Evolutionary conservation across 2,329 filamentous ascomycete species (phyloP).

Genomic region (Didymosphaeria variabile): DNA sequence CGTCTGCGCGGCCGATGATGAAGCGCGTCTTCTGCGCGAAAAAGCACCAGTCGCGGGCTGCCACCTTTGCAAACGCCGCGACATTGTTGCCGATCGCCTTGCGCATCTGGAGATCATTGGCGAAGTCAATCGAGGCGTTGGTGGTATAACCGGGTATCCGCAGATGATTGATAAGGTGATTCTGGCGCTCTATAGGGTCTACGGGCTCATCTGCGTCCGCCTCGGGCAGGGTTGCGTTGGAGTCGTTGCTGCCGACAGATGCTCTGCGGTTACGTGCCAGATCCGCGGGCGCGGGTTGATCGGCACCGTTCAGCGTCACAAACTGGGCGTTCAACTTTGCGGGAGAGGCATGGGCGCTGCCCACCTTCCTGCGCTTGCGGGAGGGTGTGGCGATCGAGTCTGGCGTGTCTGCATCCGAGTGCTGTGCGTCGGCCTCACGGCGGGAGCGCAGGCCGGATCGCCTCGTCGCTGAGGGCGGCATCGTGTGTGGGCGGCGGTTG

Average conservation of each 20-base stretch:
- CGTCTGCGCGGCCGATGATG: conserved; percentile 72
- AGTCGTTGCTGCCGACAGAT: conserved; percentile 54
- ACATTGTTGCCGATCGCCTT: conserved; percentile 55
- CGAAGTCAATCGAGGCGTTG: conserved; percentile 66
- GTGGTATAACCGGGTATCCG: conserved; percentile 58
- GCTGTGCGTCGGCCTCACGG: conserved; percentile 43
- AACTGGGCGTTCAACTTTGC: conserved; percentile 23
- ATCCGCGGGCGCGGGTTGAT: conserved; percentile 32
- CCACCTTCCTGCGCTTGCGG: conserved; percentile 57
- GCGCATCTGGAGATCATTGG: conserved; percentile 58
- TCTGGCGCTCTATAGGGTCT: conserved; percentile 48
- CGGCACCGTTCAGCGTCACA: conserved; percentile 46
- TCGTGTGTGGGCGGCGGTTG: conserved; percentile 29
- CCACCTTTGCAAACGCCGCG: conserved; percentile 80
- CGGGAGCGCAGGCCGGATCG: conserved; percentile 40
- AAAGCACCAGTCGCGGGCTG: conserved; percentile 84
- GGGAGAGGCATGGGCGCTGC: conserved; percentile 29
- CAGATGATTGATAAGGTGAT: conserved; percentile 51
- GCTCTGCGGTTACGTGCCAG: conserved; percentile 45
- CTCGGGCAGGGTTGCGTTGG: conserved; percentile 48
- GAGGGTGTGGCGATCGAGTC: conserved; percentile 59
- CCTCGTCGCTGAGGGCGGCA: conserved; percentile 42
- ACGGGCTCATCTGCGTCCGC: conserved; percentile 39
- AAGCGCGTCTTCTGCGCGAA: conserved; percentile 80
- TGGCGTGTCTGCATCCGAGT: conserved; percentile 54